Conservation (phyloP, 225 moss, liverwort and hornwort species). For the Climacium dendroides region DNA sequence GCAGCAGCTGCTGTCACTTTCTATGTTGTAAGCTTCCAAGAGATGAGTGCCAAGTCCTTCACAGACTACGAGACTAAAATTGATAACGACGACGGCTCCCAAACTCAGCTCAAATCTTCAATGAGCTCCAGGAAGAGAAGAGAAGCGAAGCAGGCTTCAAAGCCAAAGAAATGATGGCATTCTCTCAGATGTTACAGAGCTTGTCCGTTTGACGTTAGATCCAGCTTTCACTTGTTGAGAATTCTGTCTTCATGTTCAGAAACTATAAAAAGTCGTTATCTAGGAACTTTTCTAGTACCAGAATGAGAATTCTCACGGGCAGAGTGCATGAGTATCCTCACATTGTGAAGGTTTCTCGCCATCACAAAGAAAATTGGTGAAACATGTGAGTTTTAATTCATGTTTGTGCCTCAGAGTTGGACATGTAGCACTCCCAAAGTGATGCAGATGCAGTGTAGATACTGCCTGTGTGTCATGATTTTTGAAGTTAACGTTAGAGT, state of each 20-base stretch:
- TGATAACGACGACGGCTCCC: conserved; percentile 4
- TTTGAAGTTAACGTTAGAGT: background rate
- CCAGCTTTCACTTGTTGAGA: background rate
- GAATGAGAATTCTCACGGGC: background rate
- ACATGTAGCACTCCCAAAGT: background rate
- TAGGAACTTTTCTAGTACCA: background rate
- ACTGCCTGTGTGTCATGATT: background rate
- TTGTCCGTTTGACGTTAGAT: background rate
- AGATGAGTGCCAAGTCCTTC: conserved; percentile 93
- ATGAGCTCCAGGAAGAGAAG: conserved; percentile 55
- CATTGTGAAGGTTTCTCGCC: background rate
- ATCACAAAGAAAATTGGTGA: background rate
- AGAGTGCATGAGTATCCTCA: background rate
- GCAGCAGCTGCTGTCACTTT: conserved; percentile 92
- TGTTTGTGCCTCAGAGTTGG: background rate
- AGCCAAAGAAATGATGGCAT: conserved; percentile 18
- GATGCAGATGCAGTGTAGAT: background rate
- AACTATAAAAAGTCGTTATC: background rate
- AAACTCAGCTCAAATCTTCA: conserved; percentile 48
- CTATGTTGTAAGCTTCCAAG: conserved; percentile 79
- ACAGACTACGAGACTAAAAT: conserved; percentile 52
- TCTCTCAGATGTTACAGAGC: background rate
- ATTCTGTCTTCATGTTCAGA: background rate
- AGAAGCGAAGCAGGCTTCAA: conserved; percentile 36
- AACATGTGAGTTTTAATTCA: background rate